phyloP scores from a whole-genome alignment of 1,139 yeast species.

The Pneumocystis carinii region DNA sequence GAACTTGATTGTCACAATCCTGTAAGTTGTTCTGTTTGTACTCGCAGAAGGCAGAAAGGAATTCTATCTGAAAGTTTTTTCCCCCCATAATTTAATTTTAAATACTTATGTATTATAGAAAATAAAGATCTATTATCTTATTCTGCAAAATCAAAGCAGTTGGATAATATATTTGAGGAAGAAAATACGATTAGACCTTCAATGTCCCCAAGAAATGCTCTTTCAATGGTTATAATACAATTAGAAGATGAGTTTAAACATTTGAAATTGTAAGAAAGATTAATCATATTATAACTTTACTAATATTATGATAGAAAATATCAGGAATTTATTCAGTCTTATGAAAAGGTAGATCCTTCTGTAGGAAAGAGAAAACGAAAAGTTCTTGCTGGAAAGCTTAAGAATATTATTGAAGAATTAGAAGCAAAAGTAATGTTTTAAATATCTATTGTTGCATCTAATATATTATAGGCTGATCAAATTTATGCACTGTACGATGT shows the following conservation, averaged over 20 bases:
- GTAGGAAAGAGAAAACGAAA: slow-evolving; percentile 18
- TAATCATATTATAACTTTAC: background rate
- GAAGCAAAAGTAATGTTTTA: slow-evolving; percentile 18
- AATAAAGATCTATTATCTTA: background rate
- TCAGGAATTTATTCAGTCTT: slow-evolving; percentile 17
- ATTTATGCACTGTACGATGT: slow-evolving; percentile 23
- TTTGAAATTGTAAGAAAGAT: slow-evolving; percentile 18
- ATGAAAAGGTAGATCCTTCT: slow-evolving; percentile 20
- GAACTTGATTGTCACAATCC: slow-evolving; percentile 13
- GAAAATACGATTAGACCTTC: slow-evolving; percentile 23
- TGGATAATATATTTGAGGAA: slow-evolving; percentile 15
- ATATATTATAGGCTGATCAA: slow-evolving; percentile 17
- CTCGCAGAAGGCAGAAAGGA: slow-evolving; percentile 8
- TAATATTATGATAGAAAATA: slow-evolving; percentile 8
- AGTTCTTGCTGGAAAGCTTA: slow-evolving; percentile 18
- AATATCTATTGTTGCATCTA: background rate
- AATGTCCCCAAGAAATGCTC: slow-evolving; percentile 21
- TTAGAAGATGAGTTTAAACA: slow-evolving; percentile 19
- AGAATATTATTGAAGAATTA: slow-evolving; percentile 18
- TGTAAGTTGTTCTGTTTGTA: slow-evolving; percentile 15
- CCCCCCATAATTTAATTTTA: background rate
- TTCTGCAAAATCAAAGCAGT: background rate
- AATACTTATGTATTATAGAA: background rate
- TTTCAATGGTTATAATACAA: slow-evolving; percentile 17
- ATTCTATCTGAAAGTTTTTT: background rate